phyloP scores from a whole-genome alignment of 768 basidiomycete species.

The Guyanaporus albipodus region DNA sequence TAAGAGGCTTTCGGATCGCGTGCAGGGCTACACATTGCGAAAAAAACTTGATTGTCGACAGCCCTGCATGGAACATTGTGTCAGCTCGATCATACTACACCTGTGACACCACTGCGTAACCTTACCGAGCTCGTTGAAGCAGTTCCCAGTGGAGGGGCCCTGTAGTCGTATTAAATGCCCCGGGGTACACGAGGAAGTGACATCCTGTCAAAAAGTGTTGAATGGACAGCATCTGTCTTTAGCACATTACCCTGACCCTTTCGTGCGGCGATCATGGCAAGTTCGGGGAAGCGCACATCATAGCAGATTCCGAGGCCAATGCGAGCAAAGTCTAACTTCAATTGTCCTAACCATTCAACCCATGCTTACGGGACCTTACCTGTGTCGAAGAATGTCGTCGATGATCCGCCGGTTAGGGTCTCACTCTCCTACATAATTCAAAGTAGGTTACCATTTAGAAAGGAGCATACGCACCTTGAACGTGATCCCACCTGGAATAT shows the following conservation, averaged over 20 bases:
- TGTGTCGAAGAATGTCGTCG: constrained; percentile 81
- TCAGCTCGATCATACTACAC: constrained; percentile 9
- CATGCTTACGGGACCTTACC: constrained; percentile 41
- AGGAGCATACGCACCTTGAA: constrained; percentile 62
- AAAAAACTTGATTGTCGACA: constrained; percentile 94
- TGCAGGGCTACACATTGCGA: constrained; percentile 95
- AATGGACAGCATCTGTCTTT: not conserved
- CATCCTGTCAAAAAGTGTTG: constrained; percentile 51
- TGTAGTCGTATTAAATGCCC: constrained; percentile 93
- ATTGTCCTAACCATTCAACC: not conserved
- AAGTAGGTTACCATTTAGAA: not conserved
- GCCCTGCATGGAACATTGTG: constrained; percentile 50
- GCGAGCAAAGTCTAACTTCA: constrained; percentile 79
- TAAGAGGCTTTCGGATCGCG: constrained; percentile 78
- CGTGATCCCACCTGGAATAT: constrained; percentile 87
- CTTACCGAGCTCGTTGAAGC: constrained; percentile 77
- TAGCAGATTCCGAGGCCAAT: constrained; percentile 97
- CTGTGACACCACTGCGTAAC: not conserved
- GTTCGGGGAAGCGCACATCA: constrained; percentile 91
- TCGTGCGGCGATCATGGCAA: constrained; percentile 87
- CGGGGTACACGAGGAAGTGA: constrained; percentile 86
- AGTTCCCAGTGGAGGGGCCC: constrained; percentile 97
- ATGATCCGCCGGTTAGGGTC: constrained; percentile 72
- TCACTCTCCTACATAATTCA: constrained; percentile 69
- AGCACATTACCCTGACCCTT: constrained; percentile 48